Evolutionary conservation across 352 stramenopile genomes (phyloP), one percentile per base, ranked within the genome.

Genomic region (Phytophthora pisi): DNA sequence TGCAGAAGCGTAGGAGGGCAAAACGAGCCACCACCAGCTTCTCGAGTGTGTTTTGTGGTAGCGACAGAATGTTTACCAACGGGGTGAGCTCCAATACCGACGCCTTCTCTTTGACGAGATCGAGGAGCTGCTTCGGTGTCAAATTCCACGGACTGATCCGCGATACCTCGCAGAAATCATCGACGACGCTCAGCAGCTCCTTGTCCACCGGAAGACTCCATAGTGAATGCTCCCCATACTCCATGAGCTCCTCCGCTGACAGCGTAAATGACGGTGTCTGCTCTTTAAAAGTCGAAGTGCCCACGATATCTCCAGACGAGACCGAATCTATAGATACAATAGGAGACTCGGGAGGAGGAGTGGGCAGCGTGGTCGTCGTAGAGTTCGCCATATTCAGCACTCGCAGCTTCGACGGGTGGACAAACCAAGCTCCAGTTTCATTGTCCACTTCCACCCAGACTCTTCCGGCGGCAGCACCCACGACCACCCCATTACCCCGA

Each of bases 391-490:
- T 51, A 34, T 71, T 68, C 47, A 90, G n/a, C 3, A 74, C 64
- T 1, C 80, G 76, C 15, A 95, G 31, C 34, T 89, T 86, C 9
- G 77, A 90, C 28, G 84, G 80, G 60, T 95, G 81, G 50, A 92
- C 86, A 53, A 91, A 93, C 91, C 91, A 97, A 20, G 77, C 77
- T 24, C 90, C 88, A 13, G 74, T 20, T 18, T 96, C 86, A 1
- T 74, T 86, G 20, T 97, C 91, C 0, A 96, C 78, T 58, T 94
- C 75, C 7, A 96, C 74, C 91, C 91, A 97, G 7, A 96, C 55
- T 5, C 83, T 75, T 11, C 71, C 66, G 30, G 81, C 72, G 2
- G 82, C 80, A 6, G 90, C 75, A 0, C 91, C 91, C 2, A 95
- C 43, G 0, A 97, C 76, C 7, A 72, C 70, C 2, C 86, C 91